Percentiles rank a stretch among this genome's conserved stretches.
These are phyloP conservation scores for Planoprotostelium fungivorum DNA, from an alignment of 78 protist genomes.

Conservation along the genomic window DNA sequence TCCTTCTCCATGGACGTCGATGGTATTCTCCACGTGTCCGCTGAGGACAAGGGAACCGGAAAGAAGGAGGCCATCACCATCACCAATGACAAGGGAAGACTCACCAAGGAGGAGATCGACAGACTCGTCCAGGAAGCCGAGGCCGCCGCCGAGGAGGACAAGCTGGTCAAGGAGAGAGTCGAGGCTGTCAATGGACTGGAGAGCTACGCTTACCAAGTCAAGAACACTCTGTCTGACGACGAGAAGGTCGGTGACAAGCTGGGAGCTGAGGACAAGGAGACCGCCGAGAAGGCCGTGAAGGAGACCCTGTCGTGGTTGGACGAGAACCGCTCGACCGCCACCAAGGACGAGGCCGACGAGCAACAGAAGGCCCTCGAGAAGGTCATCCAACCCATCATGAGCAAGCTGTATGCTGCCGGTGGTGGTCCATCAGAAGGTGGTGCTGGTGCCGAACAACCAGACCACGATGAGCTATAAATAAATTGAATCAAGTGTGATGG, in stretches of 20 bases:
- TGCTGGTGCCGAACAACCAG: conserved; percentile 29
- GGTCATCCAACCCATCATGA: conserved; percentile 92
- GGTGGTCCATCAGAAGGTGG: too few species aligned
- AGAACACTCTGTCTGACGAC: conserved; percentile 57
- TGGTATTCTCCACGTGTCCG: conserved; percentile 91
- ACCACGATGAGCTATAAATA: neutral
- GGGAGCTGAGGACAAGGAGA: conserved; percentile 79
- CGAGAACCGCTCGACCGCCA: conserved; percentile 78
- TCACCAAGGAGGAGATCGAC: conserved; percentile 88
- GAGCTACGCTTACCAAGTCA: conserved; percentile 71
- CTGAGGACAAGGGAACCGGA: conserved; percentile 93
- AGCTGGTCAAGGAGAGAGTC: too few species aligned
- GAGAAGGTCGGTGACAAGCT: conserved; percentile 88
- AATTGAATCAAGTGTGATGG: too few species aligned
- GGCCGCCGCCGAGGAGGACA: too few species aligned
- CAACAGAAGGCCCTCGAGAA: conserved; percentile 87
- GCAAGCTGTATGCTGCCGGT: conserved; percentile 81
- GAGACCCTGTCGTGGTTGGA: conserved; percentile 93
- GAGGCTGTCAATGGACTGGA: conserved; percentile 87
- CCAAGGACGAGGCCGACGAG: conserved; percentile 91
- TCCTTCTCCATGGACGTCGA: conserved; percentile 86
- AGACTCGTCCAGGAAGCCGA: conserved; percentile 92
- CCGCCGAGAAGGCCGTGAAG: conserved; percentile 72
- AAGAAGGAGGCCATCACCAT: conserved; percentile 87
- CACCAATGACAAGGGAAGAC: conserved; percentile 92